These are phyloP conservation scores for Ananas comosus DNA, from an alignment of 176 grass and related monocot species.

Conservation along the genomic window DNA sequence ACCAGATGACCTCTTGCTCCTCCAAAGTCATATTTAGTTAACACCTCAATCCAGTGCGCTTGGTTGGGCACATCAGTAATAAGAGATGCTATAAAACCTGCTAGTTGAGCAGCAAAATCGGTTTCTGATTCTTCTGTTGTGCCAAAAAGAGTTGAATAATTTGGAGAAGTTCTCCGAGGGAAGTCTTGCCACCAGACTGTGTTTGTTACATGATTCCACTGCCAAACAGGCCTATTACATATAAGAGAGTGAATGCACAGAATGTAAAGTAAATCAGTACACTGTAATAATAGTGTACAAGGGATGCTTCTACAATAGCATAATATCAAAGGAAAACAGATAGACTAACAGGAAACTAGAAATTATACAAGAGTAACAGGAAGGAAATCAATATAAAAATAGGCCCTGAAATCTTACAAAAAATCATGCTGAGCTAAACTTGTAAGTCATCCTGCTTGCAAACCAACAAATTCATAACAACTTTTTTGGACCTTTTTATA, in stretches of 20 bases:
- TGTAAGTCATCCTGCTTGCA: no score
- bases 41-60: slow-evolving; percentile 71
- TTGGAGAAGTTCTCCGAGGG: slow-evolving; percentile 28
- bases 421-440: no score
- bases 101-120: slow-evolving; percentile 79
- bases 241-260: not conserved
- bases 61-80: slow-evolving; percentile 54
- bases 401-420: no score
- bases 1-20: slow-evolving; percentile 55
- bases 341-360: no score
- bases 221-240: slow-evolving; percentile 23
- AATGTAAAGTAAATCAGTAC: not conserved
- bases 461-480: no score
- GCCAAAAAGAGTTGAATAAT: slow-evolving; percentile 66
- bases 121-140: slow-evolving; percentile 32
- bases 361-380: no score
- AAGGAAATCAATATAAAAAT: no score
- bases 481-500: no score
- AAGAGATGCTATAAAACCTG: slow-evolving; percentile 58
- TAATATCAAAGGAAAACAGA: not conserved
- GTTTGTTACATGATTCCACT: slow-evolving; percentile 83
- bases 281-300: not conserved
- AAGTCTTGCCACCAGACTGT: slow-evolving; percentile 93
- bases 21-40: slow-evolving; percentile 68
- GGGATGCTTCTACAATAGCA: not conserved